Evolutionary conservation across 2,329 filamentous ascomycete species (phyloP), one percentile per base, ranked within the genome.

Genomic region (Aspergillus fumigatus): DNA sequence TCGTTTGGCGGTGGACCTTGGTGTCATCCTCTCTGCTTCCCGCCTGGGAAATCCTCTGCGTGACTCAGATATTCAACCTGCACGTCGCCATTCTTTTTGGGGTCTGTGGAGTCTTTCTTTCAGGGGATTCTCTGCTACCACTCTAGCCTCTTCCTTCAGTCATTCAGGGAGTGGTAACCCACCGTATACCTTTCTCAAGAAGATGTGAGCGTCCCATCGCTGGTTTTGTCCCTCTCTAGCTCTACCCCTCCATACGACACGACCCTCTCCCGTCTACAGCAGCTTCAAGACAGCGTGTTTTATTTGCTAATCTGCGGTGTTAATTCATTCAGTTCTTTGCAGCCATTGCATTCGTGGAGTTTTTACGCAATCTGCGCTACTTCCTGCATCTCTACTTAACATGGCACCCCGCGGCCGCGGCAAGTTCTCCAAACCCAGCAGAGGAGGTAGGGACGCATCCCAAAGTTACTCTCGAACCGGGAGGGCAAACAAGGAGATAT

Each of bases 371-470:
- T 43, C 11, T 43, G 21, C 40, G n/a, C 40, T 21, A 29, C 45
- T 35, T 21, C 19, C 53, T 40, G 52, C 41, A 21, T 26, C 48
- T 51, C 35, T 29, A 43, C 48, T 43, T 47, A 23, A 52, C 27
- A 79, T 79, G 75, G 67, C 76, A 43, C 75, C 75, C 58, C 73
- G 91, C 72, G 92, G 90, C 66, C 89, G 92, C 72, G 92, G 92
- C 77, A 97, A 97, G 79, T 96, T 93, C 76, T 89, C 86, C 80
- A 97, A 97, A 81, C 91, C 88, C 65, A 92, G 90, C 66, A 84
- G 93, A 77, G 93, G 93, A 82, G 92, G 93, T 93, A 78, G 66
- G 83, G 59, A 48, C 21, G 52, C 35, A 48, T 48, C 19, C 27
- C 50, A 17, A 19, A 8, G 3, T 23, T 14, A 2, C 41, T 38